These are phyloP conservation scores for Xylaria sp. DNA, from an alignment of 2,329 filamentous ascomycete species.

Conservation along the genomic window DNA sequence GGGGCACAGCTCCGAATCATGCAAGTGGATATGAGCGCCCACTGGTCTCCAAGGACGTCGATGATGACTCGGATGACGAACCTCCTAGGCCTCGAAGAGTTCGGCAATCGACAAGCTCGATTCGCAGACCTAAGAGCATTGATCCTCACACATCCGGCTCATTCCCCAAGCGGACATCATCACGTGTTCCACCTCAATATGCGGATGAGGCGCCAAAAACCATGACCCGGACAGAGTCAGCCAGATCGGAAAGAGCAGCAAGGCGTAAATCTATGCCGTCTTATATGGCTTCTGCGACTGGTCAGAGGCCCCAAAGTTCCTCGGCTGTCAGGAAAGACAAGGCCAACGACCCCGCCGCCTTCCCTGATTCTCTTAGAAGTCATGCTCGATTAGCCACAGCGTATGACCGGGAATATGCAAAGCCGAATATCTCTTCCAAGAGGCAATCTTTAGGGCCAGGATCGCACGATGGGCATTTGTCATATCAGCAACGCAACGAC, in stretches of 20 bases:
- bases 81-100: conserved; percentile 26
- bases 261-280: conserved; percentile 39
- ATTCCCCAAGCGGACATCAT: conserved; percentile 31
- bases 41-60: conserved; percentile 8
- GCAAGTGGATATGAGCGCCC: conserved; percentile 6
- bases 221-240: conserved; percentile 17
- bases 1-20: conserved; percentile 44
- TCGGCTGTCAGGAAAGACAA: conserved; percentile 17
- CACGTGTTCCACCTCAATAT: conserved; percentile 20
- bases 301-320: conserved; percentile 20
- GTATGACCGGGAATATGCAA: conserved; percentile 20
- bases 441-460: conserved; percentile 17
- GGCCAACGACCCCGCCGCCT: conserved; percentile 26
- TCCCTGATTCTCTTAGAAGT: conserved; percentile 34
- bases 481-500: conserved; percentile 19
- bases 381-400: conserved; percentile 28
- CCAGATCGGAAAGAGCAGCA: conserved; percentile 26
- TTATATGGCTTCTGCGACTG: conserved; percentile 26
- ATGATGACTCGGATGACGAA: conserved; percentile 28
- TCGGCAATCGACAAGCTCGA: conserved; percentile 35
- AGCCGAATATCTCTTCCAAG: conserved; percentile 26
- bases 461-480: conserved; percentile 7
- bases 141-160: conserved; percentile 14
- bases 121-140: conserved; percentile 31
- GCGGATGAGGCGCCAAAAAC: conserved; percentile 13